A percentile compares a stretch with the other conserved stretches of the same genome.
Evolutionary conservation across 2,329 filamentous ascomycete genomes (phyloP).

Genomic region (Penicillium sp.): DNA sequence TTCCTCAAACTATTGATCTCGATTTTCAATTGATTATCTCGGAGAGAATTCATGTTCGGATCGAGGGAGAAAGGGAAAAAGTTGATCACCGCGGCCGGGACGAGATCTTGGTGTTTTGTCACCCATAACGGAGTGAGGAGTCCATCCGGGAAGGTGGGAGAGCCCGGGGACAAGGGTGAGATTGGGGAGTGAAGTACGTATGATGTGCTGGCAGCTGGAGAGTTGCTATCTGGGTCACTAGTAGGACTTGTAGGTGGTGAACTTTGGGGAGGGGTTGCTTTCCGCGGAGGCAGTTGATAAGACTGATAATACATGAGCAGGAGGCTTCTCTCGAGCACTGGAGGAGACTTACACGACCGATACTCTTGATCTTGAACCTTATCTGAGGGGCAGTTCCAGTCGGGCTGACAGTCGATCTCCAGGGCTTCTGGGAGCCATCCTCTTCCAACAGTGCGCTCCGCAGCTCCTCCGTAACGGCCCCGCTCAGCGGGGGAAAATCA

Average conservation of each 20-base stretch:
- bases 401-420: conserved; percentile 60
- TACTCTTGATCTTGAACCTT: conserved; percentile 68
- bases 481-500: conserved; percentile 67
- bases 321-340: not conserved
- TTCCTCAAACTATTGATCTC: conserved; percentile 79
- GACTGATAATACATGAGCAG: conserved; percentile 24
- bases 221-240: conserved; percentile 44
- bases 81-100: conserved; percentile 77
- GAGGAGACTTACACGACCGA: conserved; percentile 73
- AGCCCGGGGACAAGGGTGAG: conserved; percentile 82
- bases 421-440: conserved; percentile 66
- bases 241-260: conserved; percentile 52
- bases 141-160: conserved; percentile 84
- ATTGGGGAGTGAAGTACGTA: conserved; percentile 82
- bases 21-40: conserved; percentile 83
- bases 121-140: conserved; percentile 81
- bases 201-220: conserved; percentile 43
- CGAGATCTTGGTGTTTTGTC: conserved; percentile 79
- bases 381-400: conserved; percentile 41
- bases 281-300: conserved; percentile 62
- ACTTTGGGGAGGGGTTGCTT: conserved; percentile 60
- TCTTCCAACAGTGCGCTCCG: conserved; percentile 65
- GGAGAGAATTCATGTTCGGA: conserved; percentile 69
- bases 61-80: conserved; percentile 79
- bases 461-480: conserved; percentile 64